A percentile compares a stretch with the other conserved stretches of the same genome.
phyloP scores from a whole-genome alignment of 495 filamentous ascomycete species.

The Xylaria venustula region DNA sequence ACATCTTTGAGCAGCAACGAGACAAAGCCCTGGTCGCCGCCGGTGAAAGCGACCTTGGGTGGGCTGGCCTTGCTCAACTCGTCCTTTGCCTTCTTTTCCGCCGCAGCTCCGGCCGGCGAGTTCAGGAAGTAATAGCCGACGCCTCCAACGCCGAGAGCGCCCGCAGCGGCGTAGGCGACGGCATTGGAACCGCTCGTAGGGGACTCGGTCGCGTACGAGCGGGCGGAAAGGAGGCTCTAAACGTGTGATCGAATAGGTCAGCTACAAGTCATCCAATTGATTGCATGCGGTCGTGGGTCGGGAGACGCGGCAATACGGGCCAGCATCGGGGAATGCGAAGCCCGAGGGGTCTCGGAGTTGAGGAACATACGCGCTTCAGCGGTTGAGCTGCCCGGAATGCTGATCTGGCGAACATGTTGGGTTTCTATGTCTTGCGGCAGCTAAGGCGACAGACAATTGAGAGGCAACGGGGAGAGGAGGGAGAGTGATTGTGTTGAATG shows the following conservation, averaged over 20 bases:
- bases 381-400: conserved; percentile 45
- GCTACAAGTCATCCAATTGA: conserved; percentile 17
- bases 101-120: conserved; percentile 45
- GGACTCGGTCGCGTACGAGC: conserved; percentile 55
- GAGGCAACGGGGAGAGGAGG: not conserved
- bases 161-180: conserved; percentile 40
- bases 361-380: conserved; percentile 41
- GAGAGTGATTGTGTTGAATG: not conserved
- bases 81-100: conserved; percentile 47
- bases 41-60: conserved; percentile 66
- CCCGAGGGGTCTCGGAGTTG: not conserved
- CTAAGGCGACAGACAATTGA: not conserved
- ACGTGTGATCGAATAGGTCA: conserved; percentile 11
- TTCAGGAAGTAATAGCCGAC: conserved; percentile 51
- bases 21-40: conserved; percentile 84
- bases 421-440: not conserved
- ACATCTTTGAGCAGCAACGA: conserved; percentile 75
- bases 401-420: conserved; percentile 46
- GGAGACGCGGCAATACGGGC: not conserved
- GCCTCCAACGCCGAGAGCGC: conserved; percentile 40
- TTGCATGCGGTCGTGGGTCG: not conserved
- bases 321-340: not conserved
- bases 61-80: conserved; percentile 27
- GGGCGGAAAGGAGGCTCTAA: conserved; percentile 35
- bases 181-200: conserved; percentile 39